Percentiles rank a stretch among this genome's conserved stretches.
Evolutionary conservation across 1,139 yeast species (phyloP).

Genomic region (Lodderomyces orthopsilosis): DNA sequence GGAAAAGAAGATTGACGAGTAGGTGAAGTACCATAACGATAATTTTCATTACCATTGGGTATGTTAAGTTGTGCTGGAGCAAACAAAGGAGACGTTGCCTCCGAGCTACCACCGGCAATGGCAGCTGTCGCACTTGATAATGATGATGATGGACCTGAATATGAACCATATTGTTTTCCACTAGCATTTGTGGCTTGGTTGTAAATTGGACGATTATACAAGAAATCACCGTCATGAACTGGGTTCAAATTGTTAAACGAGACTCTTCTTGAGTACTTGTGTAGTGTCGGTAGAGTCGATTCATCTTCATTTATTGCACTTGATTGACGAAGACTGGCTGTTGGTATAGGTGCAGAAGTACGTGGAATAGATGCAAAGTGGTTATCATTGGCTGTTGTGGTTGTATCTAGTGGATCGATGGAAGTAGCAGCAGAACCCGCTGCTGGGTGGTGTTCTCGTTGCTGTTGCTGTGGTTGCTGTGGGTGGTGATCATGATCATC

Average conservation of each 20-base stretch:
- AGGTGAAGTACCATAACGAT: neutral
- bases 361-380: neutral
- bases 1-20: neutral
- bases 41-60: neutral
- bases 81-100: neutral
- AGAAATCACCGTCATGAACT: slow-evolving; percentile 13
- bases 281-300: neutral
- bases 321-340: neutral
- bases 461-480: neutral
- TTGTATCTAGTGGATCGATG: neutral
- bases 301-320: neutral
- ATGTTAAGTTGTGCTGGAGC: neutral
- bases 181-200: slow-evolving; percentile 3
- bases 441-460: neutral
- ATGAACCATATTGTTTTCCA: neutral
- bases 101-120: neutral
- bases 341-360: neutral
- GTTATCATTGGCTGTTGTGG: neutral
- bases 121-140: neutral
- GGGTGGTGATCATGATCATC: no score
- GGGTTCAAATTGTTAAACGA: slow-evolving; percentile 45
- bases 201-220: slow-evolving; percentile 11
- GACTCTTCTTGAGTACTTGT: slow-evolving; percentile 31
- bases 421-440: neutral
- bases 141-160: slow-evolving; percentile 3